Evolutionary conservation across 2,329 filamentous ascomycete genomes (phyloP), one percentile per base, ranked within the genome.

Genomic region (Aureobasidium musti): DNA sequence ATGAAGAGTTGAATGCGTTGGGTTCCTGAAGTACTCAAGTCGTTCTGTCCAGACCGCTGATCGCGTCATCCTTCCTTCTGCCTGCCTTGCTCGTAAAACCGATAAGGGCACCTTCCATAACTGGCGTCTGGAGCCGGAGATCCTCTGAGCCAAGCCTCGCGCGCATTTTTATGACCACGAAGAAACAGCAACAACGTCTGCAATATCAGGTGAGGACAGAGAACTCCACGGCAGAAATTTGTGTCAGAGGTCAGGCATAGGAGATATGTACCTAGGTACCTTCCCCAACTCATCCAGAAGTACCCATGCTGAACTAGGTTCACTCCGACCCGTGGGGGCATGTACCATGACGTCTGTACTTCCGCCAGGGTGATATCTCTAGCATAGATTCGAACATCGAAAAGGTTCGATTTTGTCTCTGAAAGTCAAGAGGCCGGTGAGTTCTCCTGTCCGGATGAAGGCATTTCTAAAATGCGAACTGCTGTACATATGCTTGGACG

Each of bases 11-110:
- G 21, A 13, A 28, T 39, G 8, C 17, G 35, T 26, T 43, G 54
- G 21, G 23, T 26, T 10, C 41, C 28, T 57, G 35, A 43, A n/a
- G 33, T 39, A 39, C 35, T 39, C 13, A 39, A 39, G 35, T 39
- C 35, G 35, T 39, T 14, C n/a, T 39, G 52, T 28, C 30, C 49
- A 33, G 17, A 39, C 19, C 30, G 11, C 21, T 19, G 5, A 14
- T 30, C 37, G 54, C 54, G 54, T 59, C 54, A 59, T 45, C 35
- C 37, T 37, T 39, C n/a, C 37, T 23, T 30, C 37, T 59, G 17
- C 54, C 26, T n/a, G 54, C 54, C 43, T 59, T 45, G 37, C n/a
- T 59, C 23, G 21, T 56, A 28, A 59, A 59, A 47, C 30, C n/a
- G 54, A 37, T 59, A 43, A 23, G 14, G 26, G 23, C 23, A 59